These are phyloP conservation scores for Beta macrorhiza DNA, from an alignment of 179 eudicot genomes.

Conservation along the genomic window DNA sequence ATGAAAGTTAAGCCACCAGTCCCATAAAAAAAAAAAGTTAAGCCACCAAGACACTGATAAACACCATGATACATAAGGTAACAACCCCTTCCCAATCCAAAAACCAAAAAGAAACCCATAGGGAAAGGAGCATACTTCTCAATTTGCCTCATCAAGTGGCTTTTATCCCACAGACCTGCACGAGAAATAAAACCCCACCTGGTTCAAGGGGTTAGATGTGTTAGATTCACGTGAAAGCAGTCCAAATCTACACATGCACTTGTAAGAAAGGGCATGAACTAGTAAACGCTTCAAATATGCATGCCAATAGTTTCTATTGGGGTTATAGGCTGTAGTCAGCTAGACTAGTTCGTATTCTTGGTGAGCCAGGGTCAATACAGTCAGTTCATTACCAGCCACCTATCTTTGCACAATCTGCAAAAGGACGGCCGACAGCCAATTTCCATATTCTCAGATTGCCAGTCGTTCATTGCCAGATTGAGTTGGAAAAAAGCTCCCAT, in stretches of 20 bases:
- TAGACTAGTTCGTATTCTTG: not conserved
- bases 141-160: conserved; percentile 95
- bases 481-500: not conserved
- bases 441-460: not conserved
- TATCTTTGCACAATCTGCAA: not conserved
- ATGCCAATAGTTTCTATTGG: not conserved
- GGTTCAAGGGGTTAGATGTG: conserved; percentile 22
- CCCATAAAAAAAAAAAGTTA: not conserved
- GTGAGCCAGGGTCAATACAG: not conserved
- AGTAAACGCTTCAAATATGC: not conserved
- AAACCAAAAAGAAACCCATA: not conserved
- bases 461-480: not conserved
- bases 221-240: conserved; percentile 24
- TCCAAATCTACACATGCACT: conserved; percentile 12
- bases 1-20: conserved; percentile 4
- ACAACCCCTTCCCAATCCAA: not conserved
- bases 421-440: not conserved
- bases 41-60: too few relatives aligned
- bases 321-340: not conserved
- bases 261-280: not conserved
- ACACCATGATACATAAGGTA: too few relatives aligned
- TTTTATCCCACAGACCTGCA: conserved; percentile 97
- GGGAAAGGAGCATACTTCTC: conserved; percentile 60
- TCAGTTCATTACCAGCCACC: not conserved
- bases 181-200: conserved; percentile 99